phyloP scores from a whole-genome alignment of 1,139 yeast species.

The Yamadazyma aaseri region DNA sequence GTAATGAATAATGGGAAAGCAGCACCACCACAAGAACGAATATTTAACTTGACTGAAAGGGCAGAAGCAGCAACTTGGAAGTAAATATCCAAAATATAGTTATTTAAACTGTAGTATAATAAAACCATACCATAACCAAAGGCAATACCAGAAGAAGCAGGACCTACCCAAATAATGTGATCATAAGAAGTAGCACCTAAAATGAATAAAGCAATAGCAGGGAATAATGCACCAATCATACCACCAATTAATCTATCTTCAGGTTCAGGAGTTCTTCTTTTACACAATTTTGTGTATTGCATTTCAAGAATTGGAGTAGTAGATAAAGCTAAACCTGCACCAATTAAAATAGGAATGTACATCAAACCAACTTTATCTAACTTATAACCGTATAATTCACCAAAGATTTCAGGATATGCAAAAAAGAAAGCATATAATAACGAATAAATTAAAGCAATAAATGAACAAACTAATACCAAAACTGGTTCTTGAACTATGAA shows the following conservation, averaged over 20 bases:
- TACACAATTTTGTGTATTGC: slow-evolving; percentile 51
- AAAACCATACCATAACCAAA: slow-evolving; percentile 93
- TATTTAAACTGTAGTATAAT: slow-evolving; percentile 81
- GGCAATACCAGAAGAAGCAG: slow-evolving; percentile 85
- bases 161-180: slow-evolving; percentile 89
- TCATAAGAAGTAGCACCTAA: slow-evolving; percentile 85
- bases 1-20: slow-evolving; percentile 88
- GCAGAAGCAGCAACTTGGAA: slow-evolving; percentile 90
- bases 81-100: slow-evolving; percentile 85
- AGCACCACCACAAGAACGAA: slow-evolving; percentile 87
- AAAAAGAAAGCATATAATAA: slow-evolving; percentile 88
- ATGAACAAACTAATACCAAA: slow-evolving; percentile 74
- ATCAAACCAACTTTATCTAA: slow-evolving; percentile 77
- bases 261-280: slow-evolving; percentile 68
- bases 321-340: slow-evolving; percentile 69
- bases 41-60: slow-evolving; percentile 82
- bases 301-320: slow-evolving; percentile 74
- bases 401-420: slow-evolving; percentile 79
- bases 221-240: slow-evolving; percentile 86
- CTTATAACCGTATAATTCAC: slow-evolving; percentile 60
- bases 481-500: slow-evolving; percentile 81
- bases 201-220: slow-evolving; percentile 82
- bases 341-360: slow-evolving; percentile 85
- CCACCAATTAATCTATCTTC: slow-evolving; percentile 88
- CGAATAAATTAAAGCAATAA: slow-evolving; percentile 85